Evolutionary conservation across 345 rosid genomes (phyloP).

Genomic region (Streptanthus diversifolius): DNA sequence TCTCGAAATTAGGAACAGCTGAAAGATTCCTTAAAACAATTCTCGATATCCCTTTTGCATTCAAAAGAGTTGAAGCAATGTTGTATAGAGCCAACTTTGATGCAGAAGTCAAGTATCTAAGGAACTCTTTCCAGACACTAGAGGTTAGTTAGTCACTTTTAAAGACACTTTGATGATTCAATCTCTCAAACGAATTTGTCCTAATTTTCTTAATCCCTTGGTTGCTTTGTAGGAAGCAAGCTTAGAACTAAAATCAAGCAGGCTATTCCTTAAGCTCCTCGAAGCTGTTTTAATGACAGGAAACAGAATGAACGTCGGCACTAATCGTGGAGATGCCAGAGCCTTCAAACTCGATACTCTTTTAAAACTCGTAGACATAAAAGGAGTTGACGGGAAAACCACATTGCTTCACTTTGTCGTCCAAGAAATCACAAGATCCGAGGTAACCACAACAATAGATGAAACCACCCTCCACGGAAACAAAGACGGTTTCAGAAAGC

Average conservation of each 20-base stretch:
- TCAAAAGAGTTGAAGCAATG: constrained; percentile 96
- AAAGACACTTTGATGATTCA: neutral
- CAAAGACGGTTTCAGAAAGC: constrained; percentile 74
- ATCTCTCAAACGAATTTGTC: neutral
- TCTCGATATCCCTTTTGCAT: constrained; percentile 89
- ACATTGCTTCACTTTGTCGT: constrained; percentile 97
- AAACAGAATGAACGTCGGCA: constrained; percentile 94
- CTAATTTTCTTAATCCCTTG: neutral
- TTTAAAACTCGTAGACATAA: constrained; percentile 89
- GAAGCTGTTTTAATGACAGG: constrained; percentile 96
- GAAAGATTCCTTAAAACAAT: constrained; percentile 87
- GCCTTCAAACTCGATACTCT: constrained; percentile 98
- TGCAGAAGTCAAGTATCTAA: constrained; percentile 79
- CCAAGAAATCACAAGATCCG: constrained; percentile 90
- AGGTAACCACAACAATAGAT: constrained; percentile 36
- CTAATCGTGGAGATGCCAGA: constrained; percentile 94
- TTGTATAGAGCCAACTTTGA: constrained; percentile 93
- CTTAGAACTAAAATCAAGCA: constrained; percentile 83
- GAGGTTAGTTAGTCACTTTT: constrained; percentile 52
- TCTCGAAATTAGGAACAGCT: constrained; percentile 79
- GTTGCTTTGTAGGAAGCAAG: constrained; percentile 63
- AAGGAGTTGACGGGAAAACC: constrained; percentile 95
- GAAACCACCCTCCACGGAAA: constrained; percentile 44
- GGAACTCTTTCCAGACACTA: constrained; percentile 78
- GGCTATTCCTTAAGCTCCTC: constrained; percentile 86